Evolutionary conservation across 2,329 filamentous ascomycete genomes (phyloP).

Genomic region (Lecanosticta acicola): DNA sequence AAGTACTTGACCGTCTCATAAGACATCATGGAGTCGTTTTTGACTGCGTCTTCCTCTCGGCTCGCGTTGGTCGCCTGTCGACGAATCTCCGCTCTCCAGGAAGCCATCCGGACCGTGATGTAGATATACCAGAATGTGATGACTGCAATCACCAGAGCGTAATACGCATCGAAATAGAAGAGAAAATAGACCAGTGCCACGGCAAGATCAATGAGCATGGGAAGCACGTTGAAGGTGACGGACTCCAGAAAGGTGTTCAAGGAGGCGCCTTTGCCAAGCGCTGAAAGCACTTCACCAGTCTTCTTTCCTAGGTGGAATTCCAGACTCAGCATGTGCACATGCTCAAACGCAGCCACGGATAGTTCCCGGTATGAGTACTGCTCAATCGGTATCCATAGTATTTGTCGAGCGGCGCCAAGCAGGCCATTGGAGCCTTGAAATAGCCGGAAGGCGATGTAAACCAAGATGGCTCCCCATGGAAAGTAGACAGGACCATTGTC

Average conservation of each 20-base stretch:
- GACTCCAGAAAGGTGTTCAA: conserved; percentile 97
- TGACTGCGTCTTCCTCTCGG: conserved; percentile 91
- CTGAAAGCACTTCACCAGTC: conserved; percentile 91
- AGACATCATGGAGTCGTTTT: conserved; percentile 98
- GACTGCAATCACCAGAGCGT: conserved; percentile 80
- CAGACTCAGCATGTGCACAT: conserved; percentile 89
- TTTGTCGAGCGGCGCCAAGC: conserved; percentile 72
- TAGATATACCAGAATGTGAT: conserved; percentile 96
- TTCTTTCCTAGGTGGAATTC: conserved; percentile 97
- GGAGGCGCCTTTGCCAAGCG: conserved; percentile 88
- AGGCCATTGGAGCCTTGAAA: conserved; percentile 86
- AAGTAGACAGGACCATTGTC: conserved; percentile 49
- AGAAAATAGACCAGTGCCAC: conserved; percentile 80
- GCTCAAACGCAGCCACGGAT: conserved; percentile 92
- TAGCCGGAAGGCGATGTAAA: conserved; percentile 73
- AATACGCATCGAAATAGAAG: conserved; percentile 75
- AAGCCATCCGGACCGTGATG: conserved; percentile 91
- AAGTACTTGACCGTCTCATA: conserved; percentile 76
- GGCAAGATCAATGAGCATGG: conserved; percentile 85
- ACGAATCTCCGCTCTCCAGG: conserved; percentile 84
- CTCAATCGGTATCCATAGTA: conserved; percentile 92
- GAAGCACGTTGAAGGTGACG: conserved; percentile 89
- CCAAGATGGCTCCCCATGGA: conserved; percentile 67
- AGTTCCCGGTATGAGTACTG: conserved; percentile 95
- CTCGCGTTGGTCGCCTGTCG: conserved; percentile 93